phyloP scores from a whole-genome alignment of 352 stramenopile genomes.

The Phytophthora melonis region DNA sequence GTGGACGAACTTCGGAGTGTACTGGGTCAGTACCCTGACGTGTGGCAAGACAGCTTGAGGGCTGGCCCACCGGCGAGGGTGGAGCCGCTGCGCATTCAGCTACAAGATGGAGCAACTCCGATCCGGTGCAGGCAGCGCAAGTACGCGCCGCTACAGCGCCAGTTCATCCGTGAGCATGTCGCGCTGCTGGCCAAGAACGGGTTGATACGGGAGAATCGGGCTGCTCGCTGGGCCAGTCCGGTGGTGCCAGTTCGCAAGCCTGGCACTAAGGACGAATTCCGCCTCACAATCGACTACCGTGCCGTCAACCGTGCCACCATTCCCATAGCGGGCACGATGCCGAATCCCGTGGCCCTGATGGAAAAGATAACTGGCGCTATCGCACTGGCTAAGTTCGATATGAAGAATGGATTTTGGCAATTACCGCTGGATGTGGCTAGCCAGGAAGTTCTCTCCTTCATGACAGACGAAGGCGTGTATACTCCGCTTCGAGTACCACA shows the following conservation, averaged over 20 bases:
- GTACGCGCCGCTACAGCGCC: not conserved
- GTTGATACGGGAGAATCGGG: not conserved
- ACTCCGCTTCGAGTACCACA: not conserved
- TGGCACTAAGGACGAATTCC: not conserved
- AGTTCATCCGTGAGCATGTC: not conserved
- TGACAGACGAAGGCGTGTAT: not conserved
- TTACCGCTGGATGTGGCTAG: not conserved
- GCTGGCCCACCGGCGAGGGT: too few species aligned
- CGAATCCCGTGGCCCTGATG: not conserved
- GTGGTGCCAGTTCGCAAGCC: not conserved
- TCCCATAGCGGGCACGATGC: not conserved
- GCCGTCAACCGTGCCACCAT: not conserved
- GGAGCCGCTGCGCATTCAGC: not conserved
- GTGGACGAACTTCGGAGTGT: not conserved
- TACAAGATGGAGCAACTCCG: not conserved
- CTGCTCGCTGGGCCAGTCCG: not conserved
- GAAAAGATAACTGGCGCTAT: not conserved
- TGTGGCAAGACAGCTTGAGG: not conserved
- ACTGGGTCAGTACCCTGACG: not conserved
- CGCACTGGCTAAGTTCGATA: not conserved
- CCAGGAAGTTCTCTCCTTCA: not conserved
- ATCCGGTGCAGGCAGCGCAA: not conserved
- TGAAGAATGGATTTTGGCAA: not conserved
- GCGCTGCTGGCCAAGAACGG: not conserved
- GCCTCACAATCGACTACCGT: not conserved